phyloP scores from a whole-genome alignment of 2,329 filamentous ascomycete species.

The Cercospora sp. region DNA sequence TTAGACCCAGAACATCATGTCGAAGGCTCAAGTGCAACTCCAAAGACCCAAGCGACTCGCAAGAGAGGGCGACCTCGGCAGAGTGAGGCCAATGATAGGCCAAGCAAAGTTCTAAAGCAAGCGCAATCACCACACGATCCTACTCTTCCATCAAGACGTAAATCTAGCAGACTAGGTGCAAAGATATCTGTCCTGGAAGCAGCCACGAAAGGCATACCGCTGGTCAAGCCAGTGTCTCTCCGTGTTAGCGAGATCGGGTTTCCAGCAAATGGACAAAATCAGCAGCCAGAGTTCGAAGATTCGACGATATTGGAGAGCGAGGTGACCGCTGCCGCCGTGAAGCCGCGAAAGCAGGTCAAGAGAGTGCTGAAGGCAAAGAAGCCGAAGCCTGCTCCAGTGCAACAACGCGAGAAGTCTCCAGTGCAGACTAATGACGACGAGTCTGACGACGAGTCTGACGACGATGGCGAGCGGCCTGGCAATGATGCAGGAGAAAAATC shows the following conservation, averaged over 20 bases:
- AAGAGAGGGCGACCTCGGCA: not conserved
- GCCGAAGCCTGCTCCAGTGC: not conserved
- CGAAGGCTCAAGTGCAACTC: not conserved
- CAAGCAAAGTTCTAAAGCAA: not conserved
- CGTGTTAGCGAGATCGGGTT: not conserved
- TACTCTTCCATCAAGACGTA: not conserved
- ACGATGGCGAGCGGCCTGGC: not conserved
- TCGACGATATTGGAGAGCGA: not conserved
- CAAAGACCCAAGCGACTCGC: not conserved
- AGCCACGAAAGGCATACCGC: not conserved
- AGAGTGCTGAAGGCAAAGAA: not conserved
- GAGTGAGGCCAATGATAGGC: not conserved
- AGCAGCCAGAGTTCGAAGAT: not conserved
- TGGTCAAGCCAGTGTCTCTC: not conserved
- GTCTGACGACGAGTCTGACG: not conserved
- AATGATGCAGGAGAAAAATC: not conserved
- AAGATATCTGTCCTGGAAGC: not conserved
- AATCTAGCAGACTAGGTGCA: not conserved
- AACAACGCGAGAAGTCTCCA: not conserved
- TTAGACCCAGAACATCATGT: not conserved
- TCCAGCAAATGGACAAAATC: not conserved
- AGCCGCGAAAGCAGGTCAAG: not conserved
- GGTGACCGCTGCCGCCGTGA: not conserved
- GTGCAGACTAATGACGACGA: not conserved
- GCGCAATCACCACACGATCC: not conserved